Conservation (phyloP, 225 moss, liverwort and hornwort species). For the Pseudoscleropodium purum region DNA sequence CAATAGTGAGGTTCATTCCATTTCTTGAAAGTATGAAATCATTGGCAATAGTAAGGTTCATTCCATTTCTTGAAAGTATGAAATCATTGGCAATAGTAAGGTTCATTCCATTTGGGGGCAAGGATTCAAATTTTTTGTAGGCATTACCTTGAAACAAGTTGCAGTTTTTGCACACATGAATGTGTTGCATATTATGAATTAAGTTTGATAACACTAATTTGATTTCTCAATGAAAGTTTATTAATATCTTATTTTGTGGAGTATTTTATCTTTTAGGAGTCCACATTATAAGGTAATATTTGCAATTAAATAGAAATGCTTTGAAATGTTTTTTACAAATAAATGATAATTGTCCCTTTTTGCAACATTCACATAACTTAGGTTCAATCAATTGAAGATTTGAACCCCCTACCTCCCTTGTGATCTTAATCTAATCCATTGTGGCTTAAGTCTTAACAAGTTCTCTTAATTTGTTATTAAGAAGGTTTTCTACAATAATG, state of each 20-base stretch:
- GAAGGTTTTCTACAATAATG: not conserved
- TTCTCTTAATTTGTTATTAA: not conserved
- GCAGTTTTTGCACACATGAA: not conserved
- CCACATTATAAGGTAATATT: not conserved
- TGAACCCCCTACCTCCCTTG: fast-evolving
- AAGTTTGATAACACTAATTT: not conserved
- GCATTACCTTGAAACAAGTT: not conserved
- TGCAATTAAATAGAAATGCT: not conserved
- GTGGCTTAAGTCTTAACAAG: not conserved
- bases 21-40: no score
- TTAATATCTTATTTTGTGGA: not conserved
- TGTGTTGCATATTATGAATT: not conserved
- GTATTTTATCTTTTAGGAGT: not conserved
- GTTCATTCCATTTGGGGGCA: not conserved
- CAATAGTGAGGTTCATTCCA: not conserved
- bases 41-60: not conserved
- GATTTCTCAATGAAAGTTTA: not conserved
- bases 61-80: no score
- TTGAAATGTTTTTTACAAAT: not conserved
- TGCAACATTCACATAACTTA: not conserved
- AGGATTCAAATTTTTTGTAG: not conserved
- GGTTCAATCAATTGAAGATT: not conserved
- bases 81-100: no score
- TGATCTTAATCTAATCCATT: not conserved
- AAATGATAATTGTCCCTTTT: not conserved